Evolutionary conservation across 2,329 filamentous ascomycete species (phyloP), one percentile per base, ranked within the genome.

Genomic region (Aureobasidium sp.): DNA sequence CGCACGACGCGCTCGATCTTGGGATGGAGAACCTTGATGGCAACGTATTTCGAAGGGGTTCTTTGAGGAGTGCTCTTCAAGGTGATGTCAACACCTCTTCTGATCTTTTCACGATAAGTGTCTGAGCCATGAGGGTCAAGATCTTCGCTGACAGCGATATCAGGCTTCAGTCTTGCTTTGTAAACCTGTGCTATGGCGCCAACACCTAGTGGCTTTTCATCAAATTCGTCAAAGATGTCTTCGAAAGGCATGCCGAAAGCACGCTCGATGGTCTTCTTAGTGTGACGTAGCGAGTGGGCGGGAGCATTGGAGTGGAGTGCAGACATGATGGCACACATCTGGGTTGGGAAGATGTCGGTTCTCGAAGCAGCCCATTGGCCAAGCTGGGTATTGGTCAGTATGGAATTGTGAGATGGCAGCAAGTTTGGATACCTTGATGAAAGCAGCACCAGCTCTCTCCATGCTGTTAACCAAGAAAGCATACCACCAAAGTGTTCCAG

Each of bases 141-240:
- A 50, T 85, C 80, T 51, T 83, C 82, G 0, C 85, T 82, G 1
- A 81, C 82, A 6, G 89, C 85, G 58, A 97, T 77, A 67, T 89
- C 86, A 0, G 89, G 83, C 70, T 91, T 95, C 49, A 99, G 77
- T 73, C 91, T 97, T 0, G 94, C 94, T 72, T 91, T 95, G 81
- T 99, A 99, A 3, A 97, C 94, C 73, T 99, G 94, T 0, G 94
- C 94, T 68, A 99, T 97, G 34, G 94, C 94, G 11, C 94, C 94
- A 0, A 97, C 93, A 1, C 94, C 94, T 0, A 99, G 78, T 0
- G 94, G 94, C 66, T 81, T 85, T 75, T 95, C 90, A 32, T 97
- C 82, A 67, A 99, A 99, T 72, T 97, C 94, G 34, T 96, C 90
- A 68, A 99, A 99, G 63, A 99, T 97, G 5, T 96, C 90, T 13